These are phyloP conservation scores for Crithidia expoeki DNA, from an alignment of 208 protist genomes.

Conservation along the genomic window DNA sequence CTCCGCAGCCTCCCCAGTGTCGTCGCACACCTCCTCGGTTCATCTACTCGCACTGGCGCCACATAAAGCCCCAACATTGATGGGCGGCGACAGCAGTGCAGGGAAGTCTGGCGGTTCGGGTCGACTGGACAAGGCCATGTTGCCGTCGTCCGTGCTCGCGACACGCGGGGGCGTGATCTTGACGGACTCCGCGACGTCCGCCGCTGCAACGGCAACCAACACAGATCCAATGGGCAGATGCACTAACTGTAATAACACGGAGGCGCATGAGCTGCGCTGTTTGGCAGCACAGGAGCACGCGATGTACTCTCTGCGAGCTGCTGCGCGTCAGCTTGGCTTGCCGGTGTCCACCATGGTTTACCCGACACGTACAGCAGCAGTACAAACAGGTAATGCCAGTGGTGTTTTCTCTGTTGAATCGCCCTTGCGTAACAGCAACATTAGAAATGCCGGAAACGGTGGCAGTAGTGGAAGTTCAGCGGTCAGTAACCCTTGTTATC, in stretches of 20 bases:
- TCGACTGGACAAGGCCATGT: background rate
- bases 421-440: background rate
- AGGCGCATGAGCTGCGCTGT: slow-evolving; percentile 10
- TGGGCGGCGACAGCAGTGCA: background rate
- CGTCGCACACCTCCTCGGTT: background rate
- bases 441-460: background rate
- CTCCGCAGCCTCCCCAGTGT: background rate
- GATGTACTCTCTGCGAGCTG: slow-evolving; percentile 15
- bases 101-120: background rate
- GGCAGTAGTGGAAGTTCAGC: background rate
- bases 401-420: background rate
- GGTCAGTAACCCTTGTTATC: background rate
- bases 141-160: background rate
- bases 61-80: background rate
- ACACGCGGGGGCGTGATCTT: background rate
- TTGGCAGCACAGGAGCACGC: slow-evolving; percentile 22
- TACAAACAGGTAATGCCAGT: background rate
- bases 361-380: background rate
- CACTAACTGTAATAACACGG: no score
- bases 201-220: background rate
- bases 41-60: background rate
- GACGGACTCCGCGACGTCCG: background rate
- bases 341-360: background rate
- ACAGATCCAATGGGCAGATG: background rate
- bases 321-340: slow-evolving; percentile 19